These are phyloP conservation scores for Calonectria leucothoes DNA, from an alignment of 2,329 filamentous ascomycete species.

Conservation along the genomic window DNA sequence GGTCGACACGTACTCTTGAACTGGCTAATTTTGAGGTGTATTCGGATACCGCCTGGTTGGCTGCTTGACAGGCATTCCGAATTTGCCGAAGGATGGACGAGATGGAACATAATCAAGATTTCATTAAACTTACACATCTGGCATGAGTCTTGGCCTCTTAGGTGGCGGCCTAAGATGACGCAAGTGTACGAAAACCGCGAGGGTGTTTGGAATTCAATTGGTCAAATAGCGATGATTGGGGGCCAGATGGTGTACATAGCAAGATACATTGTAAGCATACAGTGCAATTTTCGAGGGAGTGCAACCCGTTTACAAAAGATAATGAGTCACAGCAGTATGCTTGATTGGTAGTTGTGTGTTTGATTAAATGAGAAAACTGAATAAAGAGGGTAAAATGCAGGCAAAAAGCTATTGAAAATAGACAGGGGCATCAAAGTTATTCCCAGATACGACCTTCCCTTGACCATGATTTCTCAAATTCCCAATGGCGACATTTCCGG, in stretches of 20 bases:
- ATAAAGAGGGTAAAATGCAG: neutral
- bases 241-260: too few species aligned
- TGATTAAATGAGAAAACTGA: neutral
- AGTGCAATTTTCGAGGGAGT: neutral
- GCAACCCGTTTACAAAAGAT: neutral
- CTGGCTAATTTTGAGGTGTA: neutral
- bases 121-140: neutral
- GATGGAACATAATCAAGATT: neutral
- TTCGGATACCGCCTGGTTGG: neutral
- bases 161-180: too few species aligned
- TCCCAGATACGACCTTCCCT: neutral
- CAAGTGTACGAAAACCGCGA: too few species aligned
- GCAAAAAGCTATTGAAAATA: neutral
- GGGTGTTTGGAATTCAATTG: too few species aligned
- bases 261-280: too few species aligned
- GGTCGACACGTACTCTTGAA: accelerated
- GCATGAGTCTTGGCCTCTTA: too few species aligned
- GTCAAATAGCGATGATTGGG: too few species aligned
- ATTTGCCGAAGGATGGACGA: neutral
- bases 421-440: neutral
- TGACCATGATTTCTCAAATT: neutral
- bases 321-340: neutral
- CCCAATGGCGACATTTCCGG: neutral
- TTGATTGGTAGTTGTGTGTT: neutral
- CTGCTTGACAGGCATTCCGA: neutral